Conservation (phyloP, 2,329 filamentous ascomycete species). For the Acephala macrosclerotiorum region DNA sequence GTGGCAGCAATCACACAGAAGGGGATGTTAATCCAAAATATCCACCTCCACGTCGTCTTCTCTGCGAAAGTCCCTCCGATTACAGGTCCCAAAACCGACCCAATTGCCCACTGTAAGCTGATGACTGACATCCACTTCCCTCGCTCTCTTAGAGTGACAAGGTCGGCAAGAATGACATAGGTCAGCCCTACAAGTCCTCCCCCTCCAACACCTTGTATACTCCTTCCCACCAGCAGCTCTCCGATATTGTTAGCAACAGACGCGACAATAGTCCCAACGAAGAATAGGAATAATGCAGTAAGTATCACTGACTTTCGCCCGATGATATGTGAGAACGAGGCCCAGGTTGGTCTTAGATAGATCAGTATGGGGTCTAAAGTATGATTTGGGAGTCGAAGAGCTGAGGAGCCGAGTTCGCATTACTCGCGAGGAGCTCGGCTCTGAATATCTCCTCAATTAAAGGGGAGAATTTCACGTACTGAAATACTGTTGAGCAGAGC, state of each 20-base stretch:
- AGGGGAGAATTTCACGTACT: not conserved
- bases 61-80: conserved; percentile 53
- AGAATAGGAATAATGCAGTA: conserved; percentile 34
- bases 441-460: no score
- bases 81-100: conserved; percentile 39
- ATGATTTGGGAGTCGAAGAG: no score
- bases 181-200: conserved; percentile 54
- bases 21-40: conserved; percentile 39
- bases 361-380: conserved; percentile 37
- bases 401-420: no score
- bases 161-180: conserved; percentile 46
- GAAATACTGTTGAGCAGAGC: conserved; percentile 14
- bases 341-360: conserved; percentile 46
- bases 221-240: conserved; percentile 44
- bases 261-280: conserved; percentile 41
- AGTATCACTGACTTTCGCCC: conserved; percentile 36
- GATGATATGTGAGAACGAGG: conserved; percentile 38
- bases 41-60: conserved; percentile 41
- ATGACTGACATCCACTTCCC: conserved; percentile 46
- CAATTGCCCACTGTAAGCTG: conserved; percentile 39
- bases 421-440: no score
- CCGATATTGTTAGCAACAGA: conserved; percentile 40
- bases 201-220: conserved; percentile 56
- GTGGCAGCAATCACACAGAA: conserved; percentile 36
- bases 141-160: conserved; percentile 52